These are phyloP conservation scores for Psilocybe cubensis DNA, from an alignment of 768 basidiomycete species.

Conservation along the genomic window DNA sequence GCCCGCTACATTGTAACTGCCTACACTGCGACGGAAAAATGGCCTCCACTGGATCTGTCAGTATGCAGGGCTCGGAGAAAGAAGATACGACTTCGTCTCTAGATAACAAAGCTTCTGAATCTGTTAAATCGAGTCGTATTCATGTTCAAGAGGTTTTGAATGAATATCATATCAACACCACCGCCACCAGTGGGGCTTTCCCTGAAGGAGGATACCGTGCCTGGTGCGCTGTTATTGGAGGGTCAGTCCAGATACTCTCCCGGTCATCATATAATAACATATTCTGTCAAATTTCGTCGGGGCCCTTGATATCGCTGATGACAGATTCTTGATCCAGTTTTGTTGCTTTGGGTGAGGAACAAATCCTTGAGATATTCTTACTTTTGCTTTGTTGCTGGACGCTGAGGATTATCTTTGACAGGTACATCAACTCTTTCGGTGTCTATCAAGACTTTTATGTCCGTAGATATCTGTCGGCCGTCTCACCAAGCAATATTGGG, in stretches of 20 bases:
- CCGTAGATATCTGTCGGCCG: constrained; percentile 26
- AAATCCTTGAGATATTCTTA: background rate
- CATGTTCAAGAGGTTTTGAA: background rate
- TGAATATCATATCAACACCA: background rate
- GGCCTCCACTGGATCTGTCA: no score
- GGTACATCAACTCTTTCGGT: constrained; percentile 33
- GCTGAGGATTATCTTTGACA: background rate
- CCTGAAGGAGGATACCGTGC: constrained; percentile 45
- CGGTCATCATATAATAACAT: background rate
- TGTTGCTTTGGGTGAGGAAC: constrained; percentile 41
- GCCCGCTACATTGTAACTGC: no score
- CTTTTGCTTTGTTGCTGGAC: background rate
- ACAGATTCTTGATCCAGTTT: constrained; percentile 41
- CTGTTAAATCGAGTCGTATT: no score
- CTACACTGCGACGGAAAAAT: no score
- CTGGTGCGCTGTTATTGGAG: constrained; percentile 42
- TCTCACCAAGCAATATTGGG: constrained; percentile 30
- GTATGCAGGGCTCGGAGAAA: no score
- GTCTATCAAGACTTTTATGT: constrained; percentile 36
- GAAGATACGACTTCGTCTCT: no score
- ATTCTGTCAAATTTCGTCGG: background rate
- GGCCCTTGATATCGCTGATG: background rate
- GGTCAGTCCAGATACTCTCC: constrained; percentile 26
- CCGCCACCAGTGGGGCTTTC: constrained; percentile 7
- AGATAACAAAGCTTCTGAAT: no score